A percentile compares a stretch with the other conserved stretches of the same genome.
Conservation (phyloP, 2,329 filamentous ascomycete genomes). For the Dactylellina sp. region DNA sequence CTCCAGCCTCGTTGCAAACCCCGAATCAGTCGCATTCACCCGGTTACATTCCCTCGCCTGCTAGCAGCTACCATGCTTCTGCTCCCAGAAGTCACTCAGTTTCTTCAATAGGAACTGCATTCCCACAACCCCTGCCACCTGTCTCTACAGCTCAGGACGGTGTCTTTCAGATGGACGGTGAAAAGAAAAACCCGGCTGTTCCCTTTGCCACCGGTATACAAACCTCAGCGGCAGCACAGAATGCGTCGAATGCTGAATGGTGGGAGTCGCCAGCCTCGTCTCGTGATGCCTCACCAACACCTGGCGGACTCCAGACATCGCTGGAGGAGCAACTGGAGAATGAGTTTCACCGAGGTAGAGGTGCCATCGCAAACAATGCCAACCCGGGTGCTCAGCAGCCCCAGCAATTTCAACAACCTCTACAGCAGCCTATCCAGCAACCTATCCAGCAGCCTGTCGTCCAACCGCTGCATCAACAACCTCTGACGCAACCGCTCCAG, state of each 20-base stretch:
- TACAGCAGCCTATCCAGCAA: conserved; percentile 19
- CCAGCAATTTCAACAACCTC: conserved; percentile 4
- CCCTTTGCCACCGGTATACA: conserved; percentile 32
- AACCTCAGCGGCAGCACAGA: not conserved
- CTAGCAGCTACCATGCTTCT: conserved; percentile 36
- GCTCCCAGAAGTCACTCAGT: conserved; percentile 46
- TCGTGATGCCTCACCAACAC: conserved; percentile 23
- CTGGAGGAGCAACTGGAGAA: conserved; percentile 53
- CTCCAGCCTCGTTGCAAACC: conserved; percentile 8
- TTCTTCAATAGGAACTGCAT: conserved; percentile 27
- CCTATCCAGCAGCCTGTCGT: conserved; percentile 10
- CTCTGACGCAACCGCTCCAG: not conserved
- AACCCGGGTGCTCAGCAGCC: conserved; percentile 5
- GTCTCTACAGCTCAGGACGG: conserved; percentile 38
- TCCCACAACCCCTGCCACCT: conserved; percentile 32
- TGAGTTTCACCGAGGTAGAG: conserved; percentile 44
- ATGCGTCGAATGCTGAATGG: conserved; percentile 35
- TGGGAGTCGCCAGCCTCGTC: conserved; percentile 49
- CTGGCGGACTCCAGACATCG: conserved; percentile 14
- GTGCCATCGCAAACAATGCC: conserved; percentile 39
- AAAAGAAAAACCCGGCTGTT: conserved; percentile 16
- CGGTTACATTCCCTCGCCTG: conserved; percentile 23
- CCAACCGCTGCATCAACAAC: conserved; percentile 13
- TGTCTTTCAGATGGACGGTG: conserved; percentile 43
- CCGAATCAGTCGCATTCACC: conserved; percentile 5